Percentiles rank a stretch among this genome's conserved stretches.
phyloP scores from a whole-genome alignment of 805 yeast species.

The Cephaloascus albidus region DNA sequence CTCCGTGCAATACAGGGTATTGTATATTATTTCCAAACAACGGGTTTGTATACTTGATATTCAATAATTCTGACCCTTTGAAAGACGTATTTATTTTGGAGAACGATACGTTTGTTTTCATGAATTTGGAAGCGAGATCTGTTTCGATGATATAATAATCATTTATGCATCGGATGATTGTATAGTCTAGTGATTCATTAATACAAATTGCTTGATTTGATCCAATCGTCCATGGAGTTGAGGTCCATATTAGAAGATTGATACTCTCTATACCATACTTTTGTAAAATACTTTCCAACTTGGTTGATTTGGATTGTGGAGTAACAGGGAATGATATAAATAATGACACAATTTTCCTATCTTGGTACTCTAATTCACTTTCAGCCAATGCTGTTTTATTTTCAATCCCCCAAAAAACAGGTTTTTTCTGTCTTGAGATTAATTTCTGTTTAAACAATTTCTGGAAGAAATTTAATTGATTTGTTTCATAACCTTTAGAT shows the following conservation, averaged over 20 bases:
- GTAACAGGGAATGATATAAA: conserved; percentile 39
- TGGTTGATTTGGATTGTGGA: conserved; percentile 5
- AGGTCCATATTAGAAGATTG: conserved; percentile 82
- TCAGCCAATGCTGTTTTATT: conserved; percentile 93
- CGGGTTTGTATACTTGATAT: conserved; percentile 46
- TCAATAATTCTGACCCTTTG: conserved; percentile 15
- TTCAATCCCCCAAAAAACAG: conserved; percentile 97
- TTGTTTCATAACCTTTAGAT: conserved; percentile 57
- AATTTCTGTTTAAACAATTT: conserved; percentile 55
- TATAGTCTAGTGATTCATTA: conserved; percentile 50
- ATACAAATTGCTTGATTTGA: conserved; percentile 80
- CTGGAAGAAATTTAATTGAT: conserved; percentile 66
- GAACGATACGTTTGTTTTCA: no score
- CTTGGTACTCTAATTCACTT: conserved; percentile 76
- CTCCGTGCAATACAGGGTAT: conserved; percentile 66
- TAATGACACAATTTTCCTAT: background rate
- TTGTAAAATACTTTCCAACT: no score
- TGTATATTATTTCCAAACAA: conserved; percentile 20
- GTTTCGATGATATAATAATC: no score
- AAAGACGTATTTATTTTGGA: no score
- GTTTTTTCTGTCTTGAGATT: conserved; percentile 79
- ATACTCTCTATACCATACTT: no score
- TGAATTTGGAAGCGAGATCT: no score
- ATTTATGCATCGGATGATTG: conserved; percentile 22
- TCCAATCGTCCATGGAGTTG: conserved; percentile 96